A percentile compares a stretch with the other conserved stretches of the same genome.
phyloP scores from a whole-genome alignment of 164 flowering plant species.

The Sedum album region DNA sequence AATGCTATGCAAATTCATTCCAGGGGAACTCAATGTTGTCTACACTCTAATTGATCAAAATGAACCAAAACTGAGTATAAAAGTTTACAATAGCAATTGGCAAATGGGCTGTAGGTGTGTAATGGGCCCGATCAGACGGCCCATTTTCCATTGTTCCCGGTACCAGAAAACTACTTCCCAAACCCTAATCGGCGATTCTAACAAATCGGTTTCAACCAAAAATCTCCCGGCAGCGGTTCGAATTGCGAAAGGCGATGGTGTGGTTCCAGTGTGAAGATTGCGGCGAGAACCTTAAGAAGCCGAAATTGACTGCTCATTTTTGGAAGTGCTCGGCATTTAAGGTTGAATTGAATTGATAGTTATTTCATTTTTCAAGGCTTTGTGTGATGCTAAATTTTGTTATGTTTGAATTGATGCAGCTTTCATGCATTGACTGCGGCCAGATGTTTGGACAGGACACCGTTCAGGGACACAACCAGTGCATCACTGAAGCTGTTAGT shows the following conservation, averaged over 20 bases:
- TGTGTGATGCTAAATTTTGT: not conserved
- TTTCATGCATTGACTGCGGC: conserved; percentile 98
- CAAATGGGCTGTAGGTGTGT: no score
- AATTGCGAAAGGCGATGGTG: conserved; percentile 46
- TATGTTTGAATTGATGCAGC: conserved; percentile 23
- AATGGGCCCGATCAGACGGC: no score
- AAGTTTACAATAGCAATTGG: no score
- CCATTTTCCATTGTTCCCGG: no score
- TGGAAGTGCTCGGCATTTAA: conserved; percentile 68
- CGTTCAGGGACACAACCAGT: conserved; percentile 79
- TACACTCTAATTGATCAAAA: no score
- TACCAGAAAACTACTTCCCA: no score
- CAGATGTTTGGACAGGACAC: conserved; percentile 52
- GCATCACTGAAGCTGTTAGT: conserved; percentile 79
- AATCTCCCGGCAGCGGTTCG: no score
- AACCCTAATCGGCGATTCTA: no score
- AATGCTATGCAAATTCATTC: no score
- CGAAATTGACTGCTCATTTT: conserved; percentile 74
- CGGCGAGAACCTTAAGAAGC: conserved; percentile 92
- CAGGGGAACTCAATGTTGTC: no score
- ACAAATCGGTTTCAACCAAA: no score
- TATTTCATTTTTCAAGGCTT: not conserved
- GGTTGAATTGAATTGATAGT: conserved; percentile 22
- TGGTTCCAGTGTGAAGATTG: conserved; percentile 99
- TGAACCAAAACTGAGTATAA: no score